phyloP scores from a whole-genome alignment of 2,329 filamentous ascomycete genomes.

The Colletotrichum orbiculare region DNA sequence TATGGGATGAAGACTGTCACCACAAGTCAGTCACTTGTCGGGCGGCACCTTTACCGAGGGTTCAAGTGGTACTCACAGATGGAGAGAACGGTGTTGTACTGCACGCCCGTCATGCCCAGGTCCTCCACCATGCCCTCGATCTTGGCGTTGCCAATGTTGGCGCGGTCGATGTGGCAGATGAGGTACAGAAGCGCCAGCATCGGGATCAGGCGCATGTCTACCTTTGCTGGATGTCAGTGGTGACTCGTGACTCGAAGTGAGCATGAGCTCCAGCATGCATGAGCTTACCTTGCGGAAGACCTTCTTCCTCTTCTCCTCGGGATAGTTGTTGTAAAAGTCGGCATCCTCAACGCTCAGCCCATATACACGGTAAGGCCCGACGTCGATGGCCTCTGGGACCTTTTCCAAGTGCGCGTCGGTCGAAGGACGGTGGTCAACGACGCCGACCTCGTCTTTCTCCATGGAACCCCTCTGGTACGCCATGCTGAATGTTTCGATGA shows the following conservation, averaged over 20 bases:
- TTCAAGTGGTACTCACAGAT: constrained; percentile 64
- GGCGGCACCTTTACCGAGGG: constrained; percentile 51
- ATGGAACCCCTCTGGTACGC: constrained; percentile 25
- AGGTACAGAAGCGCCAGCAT: constrained; percentile 69
- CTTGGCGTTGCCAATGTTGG: constrained; percentile 64
- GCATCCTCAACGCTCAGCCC: constrained; percentile 44
- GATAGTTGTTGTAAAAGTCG: constrained; percentile 44
- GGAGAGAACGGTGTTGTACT: constrained; percentile 62
- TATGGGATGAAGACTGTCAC: constrained; percentile 71
- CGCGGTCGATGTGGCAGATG: constrained; percentile 66
- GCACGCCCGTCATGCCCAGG: constrained; percentile 62
- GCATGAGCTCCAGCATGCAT: neutral
- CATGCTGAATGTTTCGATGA: neutral
- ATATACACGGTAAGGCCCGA: constrained; percentile 45
- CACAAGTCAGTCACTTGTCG: neutral
- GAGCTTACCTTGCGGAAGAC: constrained; percentile 38
- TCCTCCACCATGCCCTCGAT: constrained; percentile 51
- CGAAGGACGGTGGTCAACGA: constrained; percentile 19
- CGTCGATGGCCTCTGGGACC: constrained; percentile 39
- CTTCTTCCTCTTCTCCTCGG: constrained; percentile 41
- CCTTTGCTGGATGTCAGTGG: constrained; percentile 4
- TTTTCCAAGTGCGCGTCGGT: constrained; percentile 31
- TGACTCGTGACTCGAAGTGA: neutral
- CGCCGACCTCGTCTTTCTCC: constrained; percentile 31
- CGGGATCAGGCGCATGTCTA: constrained; percentile 45